phyloP scores from a whole-genome alignment of 768 basidiomycete genomes.

The Pseudohyphozyma bogoriensis region DNA sequence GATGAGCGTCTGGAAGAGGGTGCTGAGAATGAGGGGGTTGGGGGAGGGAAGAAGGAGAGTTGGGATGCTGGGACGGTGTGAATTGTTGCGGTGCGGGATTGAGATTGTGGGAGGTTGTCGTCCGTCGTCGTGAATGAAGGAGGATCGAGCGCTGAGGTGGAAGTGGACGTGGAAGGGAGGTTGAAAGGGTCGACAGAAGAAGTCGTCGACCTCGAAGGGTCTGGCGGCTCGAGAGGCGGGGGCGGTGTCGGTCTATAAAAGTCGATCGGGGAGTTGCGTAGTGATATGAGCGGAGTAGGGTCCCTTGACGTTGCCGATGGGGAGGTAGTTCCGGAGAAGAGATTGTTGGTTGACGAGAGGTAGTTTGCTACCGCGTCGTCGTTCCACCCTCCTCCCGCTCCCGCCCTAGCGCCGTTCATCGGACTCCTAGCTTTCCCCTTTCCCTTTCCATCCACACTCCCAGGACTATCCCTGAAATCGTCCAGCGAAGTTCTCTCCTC shows the following conservation, averaged over 20 bases:
- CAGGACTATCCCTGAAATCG: conserved; percentile 9
- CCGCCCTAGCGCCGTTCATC: conserved; percentile 4
- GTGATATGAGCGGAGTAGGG: neutral
- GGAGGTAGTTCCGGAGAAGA: neutral
- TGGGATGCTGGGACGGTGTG: conserved; percentile 8
- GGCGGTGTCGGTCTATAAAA: neutral
- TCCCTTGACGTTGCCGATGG: too few species aligned
- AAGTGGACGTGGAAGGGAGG: neutral
- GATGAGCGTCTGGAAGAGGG: neutral
- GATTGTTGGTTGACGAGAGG: conserved; percentile 4
- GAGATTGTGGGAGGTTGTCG: neutral
- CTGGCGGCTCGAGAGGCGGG: neutral
- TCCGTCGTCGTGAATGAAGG: neutral
- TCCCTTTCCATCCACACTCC: neutral
- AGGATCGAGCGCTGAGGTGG: neutral
- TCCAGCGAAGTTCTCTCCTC: neutral
- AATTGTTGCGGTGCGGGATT: conserved; percentile 15
- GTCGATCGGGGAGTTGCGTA: neutral
- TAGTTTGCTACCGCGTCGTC: conserved; percentile 1
- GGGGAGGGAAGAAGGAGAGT: conserved; percentile 21
- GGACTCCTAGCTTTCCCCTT: neutral
- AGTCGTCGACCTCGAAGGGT: neutral
- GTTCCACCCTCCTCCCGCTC: too few species aligned
- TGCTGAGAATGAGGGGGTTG: neutral
- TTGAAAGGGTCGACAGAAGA: neutral